These are phyloP conservation scores for Cephalotrichum gorgonifer DNA, from an alignment of 2,329 filamentous ascomycete genomes.

Conservation along the genomic window DNA sequence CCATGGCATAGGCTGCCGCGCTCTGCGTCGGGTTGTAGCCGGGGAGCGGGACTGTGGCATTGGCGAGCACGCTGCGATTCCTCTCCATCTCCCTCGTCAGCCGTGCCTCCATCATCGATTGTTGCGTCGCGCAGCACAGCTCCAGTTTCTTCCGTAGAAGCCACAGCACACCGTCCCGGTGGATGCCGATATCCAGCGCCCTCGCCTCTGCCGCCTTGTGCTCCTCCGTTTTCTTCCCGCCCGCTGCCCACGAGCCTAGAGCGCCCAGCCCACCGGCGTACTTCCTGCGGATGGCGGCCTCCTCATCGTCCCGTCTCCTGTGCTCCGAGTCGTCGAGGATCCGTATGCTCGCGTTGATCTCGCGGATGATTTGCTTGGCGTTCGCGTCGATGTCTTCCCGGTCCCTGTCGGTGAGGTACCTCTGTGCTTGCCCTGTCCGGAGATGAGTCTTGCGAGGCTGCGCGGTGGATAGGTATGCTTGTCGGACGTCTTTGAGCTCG, in stretches of 20 bases:
- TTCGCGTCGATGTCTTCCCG: slow-evolving; percentile 81
- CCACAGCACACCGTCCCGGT: slow-evolving; percentile 77
- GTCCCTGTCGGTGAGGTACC: slow-evolving; percentile 48
- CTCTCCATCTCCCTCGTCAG: slow-evolving; percentile 79
- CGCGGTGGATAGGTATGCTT: slow-evolving; percentile 80
- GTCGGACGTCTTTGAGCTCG: slow-evolving; percentile 75
- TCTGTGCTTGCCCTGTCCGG: slow-evolving; percentile 30
- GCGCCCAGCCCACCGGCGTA: slow-evolving; percentile 54
- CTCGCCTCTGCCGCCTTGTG: slow-evolving; percentile 63
- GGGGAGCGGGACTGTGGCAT: slow-evolving; percentile 30
- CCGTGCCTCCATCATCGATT: slow-evolving; percentile 86
- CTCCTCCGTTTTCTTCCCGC: slow-evolving; percentile 47
- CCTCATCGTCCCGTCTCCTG: slow-evolving; percentile 66
- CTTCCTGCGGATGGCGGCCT: slow-evolving; percentile 61
- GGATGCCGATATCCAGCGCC: slow-evolving; percentile 54
- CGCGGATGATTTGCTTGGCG: slow-evolving; percentile 74
- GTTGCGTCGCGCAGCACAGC: slow-evolving; percentile 66
- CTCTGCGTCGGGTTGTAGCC: slow-evolving; percentile 8
- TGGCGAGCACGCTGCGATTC: slow-evolving; percentile 76
- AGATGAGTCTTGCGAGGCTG: slow-evolving; percentile 49
- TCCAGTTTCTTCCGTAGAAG: slow-evolving; percentile 68
- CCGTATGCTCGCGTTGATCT: slow-evolving; percentile 73
- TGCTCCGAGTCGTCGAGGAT: slow-evolving; percentile 74
- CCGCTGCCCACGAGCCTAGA: slow-evolving; percentile 53
- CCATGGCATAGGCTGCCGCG: slow-evolving; percentile 5